Evolutionary conservation across 129 eudicot genomes (phyloP).

Genomic region (Flaveria ramosissima): DNA sequence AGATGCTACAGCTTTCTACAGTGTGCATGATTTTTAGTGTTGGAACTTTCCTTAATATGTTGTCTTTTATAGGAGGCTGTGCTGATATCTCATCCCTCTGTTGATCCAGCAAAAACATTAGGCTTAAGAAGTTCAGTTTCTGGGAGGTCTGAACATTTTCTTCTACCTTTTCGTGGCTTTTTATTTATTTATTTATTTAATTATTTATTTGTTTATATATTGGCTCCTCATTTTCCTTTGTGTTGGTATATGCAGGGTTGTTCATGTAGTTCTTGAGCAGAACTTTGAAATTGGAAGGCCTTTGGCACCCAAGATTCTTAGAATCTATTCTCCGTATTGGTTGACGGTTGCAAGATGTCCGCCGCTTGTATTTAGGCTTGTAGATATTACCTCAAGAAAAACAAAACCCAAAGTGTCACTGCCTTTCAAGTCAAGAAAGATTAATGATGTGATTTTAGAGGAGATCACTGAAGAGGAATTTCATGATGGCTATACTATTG

Average conservation of each 20-base stretch:
- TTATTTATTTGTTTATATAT: neutral
- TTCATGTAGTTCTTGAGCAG: conserved; percentile 76
- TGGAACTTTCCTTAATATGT: conserved; percentile 6
- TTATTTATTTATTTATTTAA: too few species aligned
- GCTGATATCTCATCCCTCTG: conserved; percentile 75
- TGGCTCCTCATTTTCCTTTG: conserved; percentile 14
- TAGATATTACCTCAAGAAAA: conserved; percentile 43
- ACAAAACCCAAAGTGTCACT: conserved; percentile 44
- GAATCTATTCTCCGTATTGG: conserved; percentile 88
- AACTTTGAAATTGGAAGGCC: conserved; percentile 63
- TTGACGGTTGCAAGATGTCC: conserved; percentile 78
- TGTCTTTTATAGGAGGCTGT: conserved; percentile 67
- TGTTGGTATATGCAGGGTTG: conserved; percentile 61
- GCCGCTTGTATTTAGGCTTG: conserved; percentile 66
- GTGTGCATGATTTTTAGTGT: neutral
- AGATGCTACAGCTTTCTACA: conserved; percentile 28
- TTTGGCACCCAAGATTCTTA: conserved; percentile 52
- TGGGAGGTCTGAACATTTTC: conserved; percentile 56
- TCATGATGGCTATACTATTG: conserved; percentile 79
- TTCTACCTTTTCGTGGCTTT: conserved; percentile 4
- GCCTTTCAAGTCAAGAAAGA: conserved; percentile 58
- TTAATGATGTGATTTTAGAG: conserved; percentile 53
- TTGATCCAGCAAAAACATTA: conserved; percentile 58
- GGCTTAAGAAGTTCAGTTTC: conserved; percentile 90
- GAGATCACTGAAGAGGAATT: conserved; percentile 93